Evolutionary conservation across 352 stramenopile species (phyloP).

Genomic region (Phytophthora tentaculata): DNA sequence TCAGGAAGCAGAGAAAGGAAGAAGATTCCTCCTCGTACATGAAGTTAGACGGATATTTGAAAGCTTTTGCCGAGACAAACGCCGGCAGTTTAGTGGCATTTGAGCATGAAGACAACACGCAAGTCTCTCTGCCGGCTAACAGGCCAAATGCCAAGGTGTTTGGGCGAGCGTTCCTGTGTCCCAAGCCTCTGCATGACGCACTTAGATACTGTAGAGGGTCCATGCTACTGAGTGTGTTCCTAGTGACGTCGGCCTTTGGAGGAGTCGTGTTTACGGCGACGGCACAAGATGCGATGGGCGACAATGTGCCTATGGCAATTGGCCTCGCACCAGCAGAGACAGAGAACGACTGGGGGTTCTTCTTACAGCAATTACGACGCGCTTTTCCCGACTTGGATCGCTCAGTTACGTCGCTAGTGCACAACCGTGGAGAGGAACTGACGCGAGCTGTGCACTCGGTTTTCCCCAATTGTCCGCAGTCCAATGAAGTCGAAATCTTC

Average conservation of each 20-base stretch:
- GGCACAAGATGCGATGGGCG: slow-evolving; percentile 76
- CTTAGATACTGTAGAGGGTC: slow-evolving; percentile 65
- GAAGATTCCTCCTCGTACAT: slow-evolving; percentile 74
- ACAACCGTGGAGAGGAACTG: slow-evolving; percentile 69
- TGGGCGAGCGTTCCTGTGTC: slow-evolving; percentile 71
- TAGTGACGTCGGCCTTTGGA: slow-evolving; percentile 70
- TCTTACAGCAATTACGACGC: slow-evolving; percentile 58
- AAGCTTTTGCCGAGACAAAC: slow-evolving; percentile 67
- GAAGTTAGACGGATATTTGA: slow-evolving; percentile 70
- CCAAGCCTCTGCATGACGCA: slow-evolving; percentile 59
- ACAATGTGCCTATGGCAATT: slow-evolving; percentile 75
- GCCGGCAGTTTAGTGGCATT: slow-evolving; percentile 65
- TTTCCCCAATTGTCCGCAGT: slow-evolving; percentile 66
- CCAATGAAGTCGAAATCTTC: slow-evolving; percentile 68
- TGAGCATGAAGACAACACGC: slow-evolving; percentile 46
- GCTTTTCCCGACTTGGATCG: slow-evolving; percentile 68
- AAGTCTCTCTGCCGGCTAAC: not conserved
- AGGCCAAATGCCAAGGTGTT: slow-evolving; percentile 52
- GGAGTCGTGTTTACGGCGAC: slow-evolving; percentile 75
- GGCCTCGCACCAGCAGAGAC: slow-evolving; percentile 58
- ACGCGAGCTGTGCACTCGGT: slow-evolving; percentile 42
- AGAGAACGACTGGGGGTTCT: slow-evolving; percentile 71
- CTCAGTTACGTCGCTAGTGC: slow-evolving; percentile 59
- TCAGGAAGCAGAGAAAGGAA: slow-evolving; percentile 70
- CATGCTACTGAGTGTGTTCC: slow-evolving; percentile 73